Evolutionary conservation across 805 yeast species (phyloP).

Genomic region (Myxozyma monticola): DNA sequence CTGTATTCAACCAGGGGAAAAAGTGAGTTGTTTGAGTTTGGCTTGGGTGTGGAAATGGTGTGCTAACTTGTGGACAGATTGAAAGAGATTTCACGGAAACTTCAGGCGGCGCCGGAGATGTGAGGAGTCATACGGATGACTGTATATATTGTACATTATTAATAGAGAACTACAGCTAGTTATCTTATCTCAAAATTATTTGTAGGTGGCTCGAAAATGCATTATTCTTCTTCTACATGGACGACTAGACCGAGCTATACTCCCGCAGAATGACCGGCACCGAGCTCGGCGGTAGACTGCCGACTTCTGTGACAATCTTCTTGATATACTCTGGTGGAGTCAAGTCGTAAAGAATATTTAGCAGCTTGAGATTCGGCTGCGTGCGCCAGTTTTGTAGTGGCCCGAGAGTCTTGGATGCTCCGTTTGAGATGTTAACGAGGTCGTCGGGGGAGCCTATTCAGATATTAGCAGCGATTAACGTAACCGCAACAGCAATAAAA

Average conservation of each 20-base stretch:
- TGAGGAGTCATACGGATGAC: too few species aligned
- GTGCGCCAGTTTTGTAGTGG: constrained; percentile 33
- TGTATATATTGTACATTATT: too few species aligned
- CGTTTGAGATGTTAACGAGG: constrained; percentile 36
- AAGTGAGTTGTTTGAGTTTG: too few species aligned
- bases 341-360: constrained; percentile 87
- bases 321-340: constrained; percentile 93
- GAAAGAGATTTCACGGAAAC: too few species aligned
- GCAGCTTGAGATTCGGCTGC: constrained; percentile 55
- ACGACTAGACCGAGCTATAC: constrained; percentile 52
- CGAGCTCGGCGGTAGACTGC: constrained; percentile 95
- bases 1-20: constrained; percentile 35
- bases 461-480: constrained; percentile 1
- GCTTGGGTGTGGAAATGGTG: too few species aligned
- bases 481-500: too few species aligned
- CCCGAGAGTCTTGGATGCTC: constrained; percentile 23
- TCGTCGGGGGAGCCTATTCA: constrained; percentile 34
- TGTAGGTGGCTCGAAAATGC: background rate
- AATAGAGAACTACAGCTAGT: too few species aligned
- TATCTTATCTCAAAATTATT: background rate
- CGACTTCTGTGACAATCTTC: constrained; percentile 93
- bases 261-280: constrained; percentile 96
- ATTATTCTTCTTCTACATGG: background rate
- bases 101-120: too few species aligned
- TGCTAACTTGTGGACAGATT: too few species aligned